Evolutionary conservation across 2,329 filamentous ascomycete genomes (phyloP).

Genomic region (Cryphonectria naterciae): DNA sequence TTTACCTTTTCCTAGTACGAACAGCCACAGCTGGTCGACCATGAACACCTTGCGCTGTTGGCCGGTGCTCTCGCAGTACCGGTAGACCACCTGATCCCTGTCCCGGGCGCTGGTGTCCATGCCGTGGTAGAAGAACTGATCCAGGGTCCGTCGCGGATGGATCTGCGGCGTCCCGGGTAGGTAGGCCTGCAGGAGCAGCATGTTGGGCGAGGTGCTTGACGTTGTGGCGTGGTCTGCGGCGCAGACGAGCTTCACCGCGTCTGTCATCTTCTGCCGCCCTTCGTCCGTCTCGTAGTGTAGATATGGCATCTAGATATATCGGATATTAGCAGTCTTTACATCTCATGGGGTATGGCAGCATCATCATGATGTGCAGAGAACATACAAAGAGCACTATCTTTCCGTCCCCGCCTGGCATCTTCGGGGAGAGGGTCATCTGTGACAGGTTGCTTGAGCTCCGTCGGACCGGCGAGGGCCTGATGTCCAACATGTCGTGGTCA

Average conservation of each 20-base stretch:
- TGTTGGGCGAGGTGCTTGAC: slow-evolving; percentile 41
- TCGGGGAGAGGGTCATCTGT: slow-evolving; percentile 30
- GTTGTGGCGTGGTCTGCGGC: slow-evolving; percentile 37
- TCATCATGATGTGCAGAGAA: neutral
- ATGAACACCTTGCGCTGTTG: slow-evolving; percentile 64
- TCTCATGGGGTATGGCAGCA: too few relatives aligned
- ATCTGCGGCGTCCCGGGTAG: slow-evolving; percentile 48
- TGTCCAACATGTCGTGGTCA: slow-evolving; percentile 24
- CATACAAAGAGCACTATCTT: slow-evolving; percentile 37
- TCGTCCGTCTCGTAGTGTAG: slow-evolving; percentile 66
- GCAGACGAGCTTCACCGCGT: slow-evolving; percentile 46
- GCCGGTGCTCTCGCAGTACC: slow-evolving; percentile 50
- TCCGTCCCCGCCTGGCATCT: slow-evolving; percentile 33
- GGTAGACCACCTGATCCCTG: slow-evolving; percentile 66
- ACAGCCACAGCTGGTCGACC: slow-evolving; percentile 72
- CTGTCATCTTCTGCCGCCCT: slow-evolving; percentile 59
- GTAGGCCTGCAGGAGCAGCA: slow-evolving; percentile 53
- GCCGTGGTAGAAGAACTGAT: slow-evolving; percentile 69
- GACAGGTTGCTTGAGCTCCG: slow-evolving; percentile 32
- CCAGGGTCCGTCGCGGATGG: slow-evolving; percentile 65
- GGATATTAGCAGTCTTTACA: neutral
- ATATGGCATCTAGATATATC: slow-evolving; percentile 61
- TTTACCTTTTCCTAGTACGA: slow-evolving; percentile 54
- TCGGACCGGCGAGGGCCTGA: slow-evolving; percentile 27
- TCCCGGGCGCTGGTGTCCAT: slow-evolving; percentile 64